phyloP scores from a whole-genome alignment of 148 eudicot species.

The Rhododendron simsii region DNA sequence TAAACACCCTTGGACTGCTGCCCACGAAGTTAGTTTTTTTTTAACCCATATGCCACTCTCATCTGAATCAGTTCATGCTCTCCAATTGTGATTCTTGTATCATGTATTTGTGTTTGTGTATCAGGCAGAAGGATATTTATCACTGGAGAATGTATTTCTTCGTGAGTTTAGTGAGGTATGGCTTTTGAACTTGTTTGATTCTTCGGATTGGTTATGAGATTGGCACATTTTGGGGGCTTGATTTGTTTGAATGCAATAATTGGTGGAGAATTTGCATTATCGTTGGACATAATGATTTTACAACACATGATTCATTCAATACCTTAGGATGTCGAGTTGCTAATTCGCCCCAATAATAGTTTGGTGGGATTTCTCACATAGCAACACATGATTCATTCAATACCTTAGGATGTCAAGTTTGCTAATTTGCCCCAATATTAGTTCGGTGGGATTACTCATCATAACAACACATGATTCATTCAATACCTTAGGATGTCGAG shows the following conservation, averaged over 20 bases:
- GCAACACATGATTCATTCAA: background rate
- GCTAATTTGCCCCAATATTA: background rate
- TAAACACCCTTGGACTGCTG: conserved; percentile 28
- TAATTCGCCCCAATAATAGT: background rate
- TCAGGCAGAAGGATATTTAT: conserved; percentile 73
- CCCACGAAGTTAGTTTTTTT: conserved; percentile 27
- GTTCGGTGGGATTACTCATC: background rate
- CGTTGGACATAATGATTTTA: background rate
- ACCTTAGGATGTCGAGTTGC: background rate
- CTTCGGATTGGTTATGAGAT: background rate
- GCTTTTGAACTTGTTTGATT: background rate
- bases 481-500: background rate
- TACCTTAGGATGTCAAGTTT: background rate
- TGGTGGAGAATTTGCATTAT: background rate
- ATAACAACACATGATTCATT: background rate
- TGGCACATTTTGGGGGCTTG: background rate
- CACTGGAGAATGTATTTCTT: conserved; percentile 64
- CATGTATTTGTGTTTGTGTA: background rate
- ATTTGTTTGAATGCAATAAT: background rate
- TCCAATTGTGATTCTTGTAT: background rate
- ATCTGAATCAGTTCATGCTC: background rate
- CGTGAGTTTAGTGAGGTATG: conserved; percentile 50
- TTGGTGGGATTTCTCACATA: background rate
- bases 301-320: background rate
- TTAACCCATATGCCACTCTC: background rate